Base-by-base conservation (phyloP, 306 rosid species). In the Castanospermum australe region DNA sequence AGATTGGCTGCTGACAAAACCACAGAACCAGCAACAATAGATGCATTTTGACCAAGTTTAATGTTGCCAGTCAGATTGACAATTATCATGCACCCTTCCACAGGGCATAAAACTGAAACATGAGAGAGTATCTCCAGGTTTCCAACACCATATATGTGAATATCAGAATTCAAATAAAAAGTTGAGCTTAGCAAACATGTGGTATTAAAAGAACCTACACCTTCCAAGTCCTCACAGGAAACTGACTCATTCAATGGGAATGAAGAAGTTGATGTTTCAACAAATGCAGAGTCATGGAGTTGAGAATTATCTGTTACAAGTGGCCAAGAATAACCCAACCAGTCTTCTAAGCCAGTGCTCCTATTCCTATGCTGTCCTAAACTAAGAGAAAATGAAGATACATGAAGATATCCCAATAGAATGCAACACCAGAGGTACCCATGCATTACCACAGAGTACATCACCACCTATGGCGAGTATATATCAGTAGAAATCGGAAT, bases 201-300 rank as follows among this genome's bases (percentile, higher is more conserved):
- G 20, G 98, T 92, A 81, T 91, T 82, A 87, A 95, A 91, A 60
- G 97, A 92, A 71, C 99, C 99, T 81, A 92, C 98, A 73, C 99
- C 99, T 68, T 81, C 87, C 86, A 95, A 87, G 86, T 95, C 96
- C 85, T 90, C 91, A 76, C 99, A 95, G 71, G 96, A 86, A 55
- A 86, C 88, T 20, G 83, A 83, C 50, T 81, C 62, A 21, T 81
- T 88, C 67, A 24, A 75, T 32, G 67, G 78, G 77, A 75, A 76
- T 67, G 87, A 86, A 50, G 65, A 79, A 78, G 75, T 59, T 73
- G 86, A 56, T 63, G 71, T 17, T 65, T 77, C 67, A 36, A 44
- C 70, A 77, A 83, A 74, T 52, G 55, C 25, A 13, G 83, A 78
- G 56, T 67, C 77, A 67, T 44, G 59, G 21, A 71, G 79, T 74